Evolutionary conservation across 495 filamentous ascomycete genomes (phyloP).

Genomic region (Neurospora sp.): DNA sequence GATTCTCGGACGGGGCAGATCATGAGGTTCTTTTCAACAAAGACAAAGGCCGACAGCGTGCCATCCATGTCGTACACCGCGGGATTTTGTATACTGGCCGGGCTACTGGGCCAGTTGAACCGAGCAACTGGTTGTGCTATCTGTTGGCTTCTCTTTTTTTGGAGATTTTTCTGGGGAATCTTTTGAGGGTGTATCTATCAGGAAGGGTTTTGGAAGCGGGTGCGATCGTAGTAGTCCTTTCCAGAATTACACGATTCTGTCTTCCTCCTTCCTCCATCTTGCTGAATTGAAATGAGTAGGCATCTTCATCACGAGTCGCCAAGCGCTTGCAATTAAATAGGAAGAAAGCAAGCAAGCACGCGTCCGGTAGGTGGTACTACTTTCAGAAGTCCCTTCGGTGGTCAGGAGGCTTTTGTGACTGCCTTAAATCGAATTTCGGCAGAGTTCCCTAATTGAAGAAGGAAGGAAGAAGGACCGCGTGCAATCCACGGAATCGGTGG

Average conservation of each 20-base stretch:
- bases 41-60: neutral
- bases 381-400: neutral
- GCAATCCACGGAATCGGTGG: neutral
- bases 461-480: neutral
- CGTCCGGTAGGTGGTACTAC: neutral
- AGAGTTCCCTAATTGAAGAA: neutral
- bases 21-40: neutral
- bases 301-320: neutral
- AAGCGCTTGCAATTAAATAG: neutral
- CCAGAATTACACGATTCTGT: no score
- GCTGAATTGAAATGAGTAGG: no score
- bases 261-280: no score
- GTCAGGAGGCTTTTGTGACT: neutral
- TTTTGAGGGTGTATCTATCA: neutral
- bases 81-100: neutral
- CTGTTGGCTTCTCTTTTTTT: neutral
- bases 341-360: neutral
- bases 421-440: neutral
- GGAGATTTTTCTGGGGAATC: neutral
- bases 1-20: neutral
- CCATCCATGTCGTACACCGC: neutral
- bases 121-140: neutral
- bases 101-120: neutral
- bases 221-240: neutral
- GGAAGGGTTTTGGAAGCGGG: no score